A percentile compares a stretch with the other conserved stretches of the same genome.
These are phyloP conservation scores for Medakamo hakoo DNA, from an alignment of 139 green algal species.

Conservation along the genomic window DNA sequence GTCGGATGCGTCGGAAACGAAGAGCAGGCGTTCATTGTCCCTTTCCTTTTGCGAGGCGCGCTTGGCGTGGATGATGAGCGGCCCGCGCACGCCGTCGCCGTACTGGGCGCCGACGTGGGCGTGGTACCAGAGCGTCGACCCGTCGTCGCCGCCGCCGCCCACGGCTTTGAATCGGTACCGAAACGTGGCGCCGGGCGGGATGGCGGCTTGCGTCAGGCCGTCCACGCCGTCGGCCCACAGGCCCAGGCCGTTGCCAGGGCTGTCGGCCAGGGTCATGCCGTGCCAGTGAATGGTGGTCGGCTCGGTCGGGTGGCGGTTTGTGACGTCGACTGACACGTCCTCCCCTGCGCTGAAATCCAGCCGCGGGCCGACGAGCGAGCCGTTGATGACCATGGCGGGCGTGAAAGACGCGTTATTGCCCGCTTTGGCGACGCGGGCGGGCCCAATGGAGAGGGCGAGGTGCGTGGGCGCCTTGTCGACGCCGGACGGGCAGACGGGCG, in stretches of 20 bases:
- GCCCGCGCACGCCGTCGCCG: slow-evolving; percentile 2
- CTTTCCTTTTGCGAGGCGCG: neutral
- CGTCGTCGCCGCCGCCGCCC: neutral
- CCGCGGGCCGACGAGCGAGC: neutral
- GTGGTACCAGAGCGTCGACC: slow-evolving; percentile 9
- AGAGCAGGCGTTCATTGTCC: neutral
- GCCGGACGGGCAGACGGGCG: neutral
- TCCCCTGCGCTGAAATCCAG: neutral
- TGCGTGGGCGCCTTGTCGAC: neutral
- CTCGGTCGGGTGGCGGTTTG: neutral
- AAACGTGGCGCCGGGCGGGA: slow-evolving; percentile 8
- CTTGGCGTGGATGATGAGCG: slow-evolving; percentile 6
- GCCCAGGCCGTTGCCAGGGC: too few species aligned
- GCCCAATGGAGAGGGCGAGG: neutral
- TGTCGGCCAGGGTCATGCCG: neutral
- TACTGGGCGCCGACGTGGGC: slow-evolving; percentile 6
- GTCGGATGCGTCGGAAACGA: neutral
- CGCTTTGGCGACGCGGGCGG: neutral
- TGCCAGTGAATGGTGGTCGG: slow-evolving; percentile 10
- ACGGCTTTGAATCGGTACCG: slow-evolving; percentile 6
- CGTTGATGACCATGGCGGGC: neutral
- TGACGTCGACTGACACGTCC: neutral
- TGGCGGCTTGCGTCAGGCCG: slow-evolving; percentile 4
- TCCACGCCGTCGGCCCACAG: slow-evolving; percentile 6
- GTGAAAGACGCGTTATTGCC: neutral